Conservation (phyloP, 495 filamentous ascomycete genomes). For the Penicillium psychrofluorescens region DNA sequence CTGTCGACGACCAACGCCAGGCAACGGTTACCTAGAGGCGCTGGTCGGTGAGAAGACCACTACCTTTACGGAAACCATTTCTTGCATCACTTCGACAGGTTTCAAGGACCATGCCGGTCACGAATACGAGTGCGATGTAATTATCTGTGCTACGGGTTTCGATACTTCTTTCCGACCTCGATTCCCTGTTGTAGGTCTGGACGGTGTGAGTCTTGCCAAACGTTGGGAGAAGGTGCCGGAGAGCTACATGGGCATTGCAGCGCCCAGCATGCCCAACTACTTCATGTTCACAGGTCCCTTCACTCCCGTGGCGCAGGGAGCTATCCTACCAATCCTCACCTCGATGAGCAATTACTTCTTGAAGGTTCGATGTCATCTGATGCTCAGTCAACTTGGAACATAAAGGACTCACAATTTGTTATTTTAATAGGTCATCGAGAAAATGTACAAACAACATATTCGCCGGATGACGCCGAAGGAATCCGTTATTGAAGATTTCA, state of each 20-base stretch:
- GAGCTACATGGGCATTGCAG: conserved; percentile 46
- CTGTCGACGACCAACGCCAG: conserved; percentile 31
- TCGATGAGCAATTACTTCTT: too few species aligned
- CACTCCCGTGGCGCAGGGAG: too few species aligned
- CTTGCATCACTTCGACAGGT: conserved; percentile 22
- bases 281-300: conserved; percentile 37
- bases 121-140: conserved; percentile 18
- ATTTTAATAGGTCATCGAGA: too few species aligned
- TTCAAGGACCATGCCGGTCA: conserved; percentile 33
- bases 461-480: not conserved
- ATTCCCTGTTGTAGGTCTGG: conserved; percentile 36
- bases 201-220: conserved; percentile 33
- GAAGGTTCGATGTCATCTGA: too few species aligned
- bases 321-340: too few species aligned
- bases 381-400: too few species aligned
- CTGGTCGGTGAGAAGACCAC: conserved; percentile 28
- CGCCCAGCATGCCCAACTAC: conserved; percentile 53
- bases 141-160: conserved; percentile 44
- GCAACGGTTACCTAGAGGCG: conserved; percentile 29
- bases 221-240: conserved; percentile 36
- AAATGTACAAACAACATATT: too few species aligned
- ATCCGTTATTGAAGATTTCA: conserved; percentile 29
- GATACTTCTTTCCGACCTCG: conserved; percentile 36
- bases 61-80: conserved; percentile 22
- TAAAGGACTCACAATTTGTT: too few species aligned